Base-by-base conservation (phyloP, 2,329 filamentous ascomycete genomes). In the Boeremia exigua region DNA sequence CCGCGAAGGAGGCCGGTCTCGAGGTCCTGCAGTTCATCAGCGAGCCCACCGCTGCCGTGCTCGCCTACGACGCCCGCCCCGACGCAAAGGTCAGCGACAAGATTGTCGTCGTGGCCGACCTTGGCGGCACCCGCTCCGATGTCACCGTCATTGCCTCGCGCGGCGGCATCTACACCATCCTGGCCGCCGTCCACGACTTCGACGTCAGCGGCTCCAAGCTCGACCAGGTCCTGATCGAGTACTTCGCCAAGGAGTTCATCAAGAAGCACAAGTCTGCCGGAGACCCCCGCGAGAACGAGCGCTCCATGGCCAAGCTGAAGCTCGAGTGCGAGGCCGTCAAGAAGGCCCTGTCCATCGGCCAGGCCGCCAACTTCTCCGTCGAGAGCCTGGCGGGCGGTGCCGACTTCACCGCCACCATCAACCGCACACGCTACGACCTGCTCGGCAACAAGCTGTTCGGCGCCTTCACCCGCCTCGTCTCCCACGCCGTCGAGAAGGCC, bases 191-290 rank as follows among this genome's bases (percentile, higher is more conserved):
- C 28, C 95, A 98, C 81, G 95, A 99, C 82, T 97, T 96, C 79
- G 93, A 98, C 73, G 90, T 94, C 66, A 88, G 91, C 53, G 95
- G 95, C 71, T 84, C 86, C 32, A 88, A 92, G 64, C 84, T 99
- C 54, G 95, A 99, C 81, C 86, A 95, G 75, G 89, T 94, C 45
- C 84, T 99, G 56, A 90, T 96, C 75, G 94, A 99, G 75, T 89
- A 97, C 82, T 97, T 98, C 68, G 90, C 94, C 68, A 99, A 99
- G 84, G 95, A 99, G 79, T 99, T 99, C 80, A 85, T 95, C 73
- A 98, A 99, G 86, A 96, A 96, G 84, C 86, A 98, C 85, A 89
- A 88, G 80, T 86, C 86, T 2, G 73, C 61, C 2, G 69, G 65
- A 54, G 95, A 98, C 77, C 95, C 95, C 19, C 86, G 93, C 66